phyloP scores from a whole-genome alignment of 805 yeast species.

The Candida golubevii region DNA sequence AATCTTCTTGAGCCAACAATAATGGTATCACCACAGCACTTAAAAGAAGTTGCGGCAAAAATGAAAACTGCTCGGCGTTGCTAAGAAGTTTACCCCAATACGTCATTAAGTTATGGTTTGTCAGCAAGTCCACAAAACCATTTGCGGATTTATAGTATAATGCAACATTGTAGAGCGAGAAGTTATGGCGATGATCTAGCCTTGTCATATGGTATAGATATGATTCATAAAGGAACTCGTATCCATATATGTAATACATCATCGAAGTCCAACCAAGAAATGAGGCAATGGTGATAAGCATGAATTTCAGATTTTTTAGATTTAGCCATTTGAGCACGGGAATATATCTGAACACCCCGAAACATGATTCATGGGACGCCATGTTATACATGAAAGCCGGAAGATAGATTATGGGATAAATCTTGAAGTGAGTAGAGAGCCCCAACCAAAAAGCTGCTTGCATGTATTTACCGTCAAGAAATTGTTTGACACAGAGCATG shows the following conservation, averaged over 20 bases:
- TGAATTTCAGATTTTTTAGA: conserved; percentile 22
- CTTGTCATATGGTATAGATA: conserved; percentile 80
- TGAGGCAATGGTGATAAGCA: conserved; percentile 36
- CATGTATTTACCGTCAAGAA: conserved; percentile 25
- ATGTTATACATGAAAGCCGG: conserved; percentile 61
- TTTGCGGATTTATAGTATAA: conserved; percentile 57
- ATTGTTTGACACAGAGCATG: conserved; percentile 40
- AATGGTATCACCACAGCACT: conserved; percentile 59
- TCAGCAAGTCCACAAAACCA: no score
- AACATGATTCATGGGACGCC: conserved; percentile 19
- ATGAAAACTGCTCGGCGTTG: conserved; percentile 57
- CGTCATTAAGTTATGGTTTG: background rate
- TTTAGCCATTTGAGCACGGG: conserved; percentile 41
- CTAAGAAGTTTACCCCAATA: background rate
- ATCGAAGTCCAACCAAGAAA: conserved; percentile 44
- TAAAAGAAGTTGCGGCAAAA: conserved; percentile 73
- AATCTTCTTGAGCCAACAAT: conserved; percentile 27
- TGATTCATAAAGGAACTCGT: conserved; percentile 70
- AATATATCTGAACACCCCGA: conserved; percentile 10
- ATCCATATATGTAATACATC: conserved; percentile 72
- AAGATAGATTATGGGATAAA: conserved; percentile 85
- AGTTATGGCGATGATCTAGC: conserved; percentile 92
- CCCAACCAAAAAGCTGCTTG: conserved; percentile 55
- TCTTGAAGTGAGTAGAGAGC: conserved; percentile 78
- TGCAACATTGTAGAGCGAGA: conserved; percentile 77